phyloP scores from a whole-genome alignment of 176 grass and related monocot genomes.

The Poa annua region DNA sequence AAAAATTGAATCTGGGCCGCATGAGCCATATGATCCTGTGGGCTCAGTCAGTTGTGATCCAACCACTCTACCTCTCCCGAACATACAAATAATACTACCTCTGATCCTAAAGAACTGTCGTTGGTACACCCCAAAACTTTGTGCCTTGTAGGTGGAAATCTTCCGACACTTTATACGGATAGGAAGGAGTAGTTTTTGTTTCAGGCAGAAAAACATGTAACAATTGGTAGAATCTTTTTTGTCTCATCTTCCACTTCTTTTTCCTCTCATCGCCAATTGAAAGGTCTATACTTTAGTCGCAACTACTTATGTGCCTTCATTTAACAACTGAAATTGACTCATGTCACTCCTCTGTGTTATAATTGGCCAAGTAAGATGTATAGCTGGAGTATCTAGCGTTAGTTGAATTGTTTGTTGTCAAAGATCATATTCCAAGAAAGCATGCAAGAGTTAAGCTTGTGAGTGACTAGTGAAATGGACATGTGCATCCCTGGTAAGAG shows the following conservation, averaged over 20 bases:
- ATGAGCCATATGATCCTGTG: background rate
- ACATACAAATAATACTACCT: background rate
- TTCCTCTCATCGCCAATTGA: background rate
- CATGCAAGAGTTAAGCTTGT: slow-evolving; percentile 38
- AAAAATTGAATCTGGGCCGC: background rate
- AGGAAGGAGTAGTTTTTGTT: too few species aligned
- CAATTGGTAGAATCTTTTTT: slow-evolving; percentile 41
- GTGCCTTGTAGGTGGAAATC: too few species aligned
- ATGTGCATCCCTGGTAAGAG: slow-evolving; percentile 19
- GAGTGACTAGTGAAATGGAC: slow-evolving; percentile 42
- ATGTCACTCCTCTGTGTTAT: background rate
- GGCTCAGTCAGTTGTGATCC: slow-evolving; percentile 31
- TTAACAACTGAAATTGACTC: background rate
- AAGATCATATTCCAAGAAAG: slow-evolving; percentile 38
- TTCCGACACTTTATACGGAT: too few species aligned
- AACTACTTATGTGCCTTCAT: background rate
- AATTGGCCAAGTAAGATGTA: slow-evolving; percentile 17
- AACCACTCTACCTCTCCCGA: slow-evolving; percentile 40
- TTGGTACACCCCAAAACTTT: too few species aligned
- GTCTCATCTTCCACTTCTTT: background rate
- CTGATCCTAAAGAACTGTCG: too few species aligned
- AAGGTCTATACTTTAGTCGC: background rate
- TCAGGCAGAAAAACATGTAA: background rate
- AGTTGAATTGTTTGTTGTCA: slow-evolving; percentile 40
- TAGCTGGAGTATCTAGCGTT: slow-evolving; percentile 25